phyloP scores from a whole-genome alignment of 176 grass and related monocot species.

The Eleusine indica region DNA sequence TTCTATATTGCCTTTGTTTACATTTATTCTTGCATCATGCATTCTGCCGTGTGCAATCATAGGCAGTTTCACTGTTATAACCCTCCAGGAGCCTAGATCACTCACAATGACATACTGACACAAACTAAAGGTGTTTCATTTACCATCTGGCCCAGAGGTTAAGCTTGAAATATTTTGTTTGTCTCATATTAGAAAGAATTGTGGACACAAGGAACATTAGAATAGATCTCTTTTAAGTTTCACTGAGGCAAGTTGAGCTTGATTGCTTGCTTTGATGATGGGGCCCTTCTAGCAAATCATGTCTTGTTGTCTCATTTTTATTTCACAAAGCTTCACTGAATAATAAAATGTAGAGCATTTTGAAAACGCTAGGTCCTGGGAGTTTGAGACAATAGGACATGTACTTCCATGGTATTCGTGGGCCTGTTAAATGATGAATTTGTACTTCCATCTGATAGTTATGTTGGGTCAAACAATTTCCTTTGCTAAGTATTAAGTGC shows the following conservation, averaged over 20 bases:
- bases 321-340: slow-evolving; percentile 18
- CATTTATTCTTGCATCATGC: not conserved
- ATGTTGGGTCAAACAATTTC: not conserved
- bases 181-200: not conserved
- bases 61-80: not conserved
- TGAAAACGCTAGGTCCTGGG: slow-evolving; percentile 25
- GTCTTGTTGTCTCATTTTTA: slow-evolving; percentile 2
- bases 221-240: not conserved
- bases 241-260: not conserved
- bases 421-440: not conserved
- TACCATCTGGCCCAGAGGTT: not conserved
- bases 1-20: not conserved
- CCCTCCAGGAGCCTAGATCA: not conserved
- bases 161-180: not conserved
- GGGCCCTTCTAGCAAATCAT: not conserved
- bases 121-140: not conserved
- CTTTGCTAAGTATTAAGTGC: slow-evolving; percentile 6
- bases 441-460: slow-evolving; percentile 24
- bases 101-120: not conserved
- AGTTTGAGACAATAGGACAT: not conserved
- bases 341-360: slow-evolving; percentile 5
- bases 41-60: not conserved
- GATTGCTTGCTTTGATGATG: not conserved
- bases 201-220: not conserved
- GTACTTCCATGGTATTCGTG: not conserved